phyloP scores from a whole-genome alignment of 169 alveolate genomes.

The Plasmodium cynomolgi region DNA sequence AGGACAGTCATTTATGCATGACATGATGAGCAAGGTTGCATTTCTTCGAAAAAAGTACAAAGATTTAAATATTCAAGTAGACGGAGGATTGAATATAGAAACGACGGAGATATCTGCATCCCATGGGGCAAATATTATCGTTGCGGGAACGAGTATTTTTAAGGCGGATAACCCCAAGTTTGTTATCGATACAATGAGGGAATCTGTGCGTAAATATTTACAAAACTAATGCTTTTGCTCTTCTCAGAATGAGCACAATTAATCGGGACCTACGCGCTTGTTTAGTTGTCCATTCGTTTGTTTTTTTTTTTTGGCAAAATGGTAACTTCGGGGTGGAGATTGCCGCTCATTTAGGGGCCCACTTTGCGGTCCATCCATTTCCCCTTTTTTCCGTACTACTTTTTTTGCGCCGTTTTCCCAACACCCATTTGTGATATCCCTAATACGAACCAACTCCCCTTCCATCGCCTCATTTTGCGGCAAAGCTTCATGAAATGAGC shows the following conservation, averaged over 20 bases:
- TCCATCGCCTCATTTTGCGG: neutral
- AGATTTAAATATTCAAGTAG: conserved; percentile 85
- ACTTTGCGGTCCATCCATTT: neutral
- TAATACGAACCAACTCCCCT: neutral
- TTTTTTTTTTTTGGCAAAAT: neutral
- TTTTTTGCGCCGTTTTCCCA: neutral
- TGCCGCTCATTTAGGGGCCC: neutral
- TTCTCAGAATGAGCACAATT: neutral
- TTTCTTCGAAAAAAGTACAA: conserved; percentile 79
- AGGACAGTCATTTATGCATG: conserved; percentile 91
- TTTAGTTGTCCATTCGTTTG: neutral
- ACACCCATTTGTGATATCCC: neutral
- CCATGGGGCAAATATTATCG: conserved; percentile 92
- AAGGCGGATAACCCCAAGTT: conserved; percentile 74
- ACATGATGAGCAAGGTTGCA: conserved; percentile 87
- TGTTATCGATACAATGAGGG: conserved; percentile 77
- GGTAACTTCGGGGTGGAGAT: neutral
- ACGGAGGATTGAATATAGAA: conserved; percentile 90
- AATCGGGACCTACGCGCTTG: neutral
- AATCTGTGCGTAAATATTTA: conserved; percentile 64
- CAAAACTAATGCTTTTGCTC: conserved; percentile 2
- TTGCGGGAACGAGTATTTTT: conserved; percentile 88
- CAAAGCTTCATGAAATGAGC: neutral
- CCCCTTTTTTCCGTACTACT: neutral
- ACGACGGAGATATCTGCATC: conserved; percentile 84